Base-by-base conservation (phyloP, 129 eudicot genomes). In the Glebionis coronaria region DNA sequence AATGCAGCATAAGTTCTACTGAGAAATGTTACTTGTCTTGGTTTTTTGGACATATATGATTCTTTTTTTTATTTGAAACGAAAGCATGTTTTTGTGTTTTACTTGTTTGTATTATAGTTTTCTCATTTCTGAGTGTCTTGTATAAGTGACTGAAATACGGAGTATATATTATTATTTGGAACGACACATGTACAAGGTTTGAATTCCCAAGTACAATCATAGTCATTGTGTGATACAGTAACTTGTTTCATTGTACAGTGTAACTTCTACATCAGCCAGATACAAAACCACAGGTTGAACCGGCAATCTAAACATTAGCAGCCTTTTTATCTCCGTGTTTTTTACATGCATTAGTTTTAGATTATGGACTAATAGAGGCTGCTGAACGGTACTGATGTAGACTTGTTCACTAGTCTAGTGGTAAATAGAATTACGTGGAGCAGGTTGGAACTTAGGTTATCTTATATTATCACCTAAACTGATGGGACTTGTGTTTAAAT, bases 401-500 rank as follows among this genome's bases (percentile, higher is more conserved):
- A 60, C 51, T 59, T 59, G 44, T 51, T 16, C 10, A 46, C 62
- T 44, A 49, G 53, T 44, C 66, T n/a, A 25, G 27, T 56, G 73
- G 44, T 74, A 28, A 46, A 65, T 63, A 52, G 56, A 52, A 38
- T 72, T 44, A 50, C 54, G 46, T 50, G 54, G 76, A 52, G 56
- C 56, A 16, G 23, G 67, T 67, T 13, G 25, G 9, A 20, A 69
- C 64, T 72, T 73, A 20, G 53, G 51, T 58, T 56, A 74, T 56
- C 45, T 66, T 45, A 74, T 69, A 57, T 57, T 21, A 67, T 74
- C 73, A 67, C 79, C 66, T 66, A 66, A 66, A 68, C 79, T 75
- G 73, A 67, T 49, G 51, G 40, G 79, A 74, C 60, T 65, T 44
- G 13, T 14, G 66, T n/a, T 12, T 45, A 56, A 46, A 21, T 72